phyloP scores from a whole-genome alignment of 2,329 filamentous ascomycete species.

The Pezicula carpinea region DNA sequence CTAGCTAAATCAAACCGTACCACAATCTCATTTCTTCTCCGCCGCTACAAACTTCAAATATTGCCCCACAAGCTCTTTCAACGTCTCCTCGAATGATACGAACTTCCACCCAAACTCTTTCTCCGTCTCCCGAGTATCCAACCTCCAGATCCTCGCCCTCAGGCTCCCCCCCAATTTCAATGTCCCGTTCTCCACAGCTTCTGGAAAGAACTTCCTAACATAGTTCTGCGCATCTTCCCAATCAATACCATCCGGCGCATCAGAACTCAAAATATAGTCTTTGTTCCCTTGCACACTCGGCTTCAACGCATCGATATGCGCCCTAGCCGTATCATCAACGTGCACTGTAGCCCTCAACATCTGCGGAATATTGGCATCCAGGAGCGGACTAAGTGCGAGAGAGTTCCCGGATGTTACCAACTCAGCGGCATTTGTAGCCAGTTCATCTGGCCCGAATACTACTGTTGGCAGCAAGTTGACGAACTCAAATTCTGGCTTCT shows the following conservation, averaged over 20 bases:
- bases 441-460: conserved; percentile 12
- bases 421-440: conserved; percentile 4
- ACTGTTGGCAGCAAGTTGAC: conserved; percentile 11
- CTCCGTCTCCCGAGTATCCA: conserved; percentile 13
- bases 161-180: conserved; percentile 10
- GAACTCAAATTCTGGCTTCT: conserved; percentile 11
- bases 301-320: conserved; percentile 16
- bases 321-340: conserved; percentile 17
- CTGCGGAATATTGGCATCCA: conserved; percentile 7
- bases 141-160: conserved; percentile 5
- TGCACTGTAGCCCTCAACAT: conserved; percentile 12
- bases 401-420: conserved; percentile 5
- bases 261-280: conserved; percentile 11
- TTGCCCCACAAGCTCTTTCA: conserved; percentile 8
- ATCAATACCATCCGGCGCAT: conserved; percentile 9
- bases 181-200: conserved; percentile 13
- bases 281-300: conserved; percentile 11
- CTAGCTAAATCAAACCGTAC: no score
- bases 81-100: conserved; percentile 4
- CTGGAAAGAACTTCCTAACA: conserved; percentile 12
- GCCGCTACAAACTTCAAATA: conserved; percentile 6
- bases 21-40: conserved; percentile 5
- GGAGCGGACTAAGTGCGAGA: conserved; percentile 4
- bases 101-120: conserved; percentile 13
- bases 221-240: conserved; percentile 19